Evolutionary conservation across 768 basidiomycete genomes (phyloP).

Genomic region (Austroboletus eburneus): DNA sequence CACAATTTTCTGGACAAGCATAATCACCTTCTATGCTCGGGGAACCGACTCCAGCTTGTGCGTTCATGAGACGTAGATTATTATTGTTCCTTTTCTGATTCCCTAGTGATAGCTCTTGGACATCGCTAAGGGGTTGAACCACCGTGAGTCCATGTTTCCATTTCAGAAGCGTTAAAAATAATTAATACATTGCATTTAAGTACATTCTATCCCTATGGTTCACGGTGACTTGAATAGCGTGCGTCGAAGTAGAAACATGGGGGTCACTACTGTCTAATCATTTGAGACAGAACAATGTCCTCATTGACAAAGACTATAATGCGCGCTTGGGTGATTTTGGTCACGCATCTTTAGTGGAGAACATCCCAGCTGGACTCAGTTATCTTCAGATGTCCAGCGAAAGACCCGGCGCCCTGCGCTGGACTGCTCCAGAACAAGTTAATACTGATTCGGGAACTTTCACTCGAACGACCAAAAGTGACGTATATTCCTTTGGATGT

Average conservation of each 20-base stretch:
- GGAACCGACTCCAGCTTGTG: slow-evolving; percentile 12
- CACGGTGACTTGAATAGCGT: slow-evolving; percentile 11
- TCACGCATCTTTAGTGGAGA: slow-evolving; percentile 20
- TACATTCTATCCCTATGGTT: slow-evolving; percentile 9
- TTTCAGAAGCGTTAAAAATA: neutral
- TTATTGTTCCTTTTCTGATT: slow-evolving; percentile 19
- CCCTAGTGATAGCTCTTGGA: slow-evolving; percentile 9
- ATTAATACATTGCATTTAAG: neutral
- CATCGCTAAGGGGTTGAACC: slow-evolving; percentile 12
- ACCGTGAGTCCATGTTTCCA: slow-evolving; percentile 1
- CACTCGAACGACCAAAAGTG: slow-evolving; percentile 6
- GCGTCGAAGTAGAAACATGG: neutral
- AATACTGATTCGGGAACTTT: neutral
- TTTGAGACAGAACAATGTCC: slow-evolving; percentile 11
- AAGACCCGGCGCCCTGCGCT: slow-evolving; percentile 37
- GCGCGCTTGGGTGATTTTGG: slow-evolving; percentile 44
- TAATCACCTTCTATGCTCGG: neutral
- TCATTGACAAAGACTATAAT: slow-evolving; percentile 16
- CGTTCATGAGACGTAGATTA: neutral
- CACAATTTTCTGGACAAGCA: slow-evolving; percentile 12
- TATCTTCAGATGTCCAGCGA: slow-evolving; percentile 20
- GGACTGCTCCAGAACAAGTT: slow-evolving; percentile 34
- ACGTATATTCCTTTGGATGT: slow-evolving; percentile 23
- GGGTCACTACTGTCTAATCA: neutral
- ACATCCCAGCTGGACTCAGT: neutral